Percentiles rank a stretch among this genome's conserved stretches.
phyloP scores from a whole-genome alignment of 495 filamentous ascomycete genomes.

The Amphirosellinia nigrospora region DNA sequence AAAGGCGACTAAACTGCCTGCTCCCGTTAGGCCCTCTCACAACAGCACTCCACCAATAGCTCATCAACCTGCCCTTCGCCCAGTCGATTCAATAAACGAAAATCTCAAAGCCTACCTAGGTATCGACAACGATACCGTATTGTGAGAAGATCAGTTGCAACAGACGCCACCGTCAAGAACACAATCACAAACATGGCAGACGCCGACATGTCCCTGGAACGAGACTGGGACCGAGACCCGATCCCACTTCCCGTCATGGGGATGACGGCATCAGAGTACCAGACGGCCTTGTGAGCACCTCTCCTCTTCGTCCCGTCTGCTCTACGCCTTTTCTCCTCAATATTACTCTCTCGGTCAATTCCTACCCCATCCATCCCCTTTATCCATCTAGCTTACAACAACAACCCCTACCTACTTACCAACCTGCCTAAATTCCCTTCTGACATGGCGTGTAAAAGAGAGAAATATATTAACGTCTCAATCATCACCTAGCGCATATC shows the following conservation, averaged over 20 bases:
- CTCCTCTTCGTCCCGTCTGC: background rate
- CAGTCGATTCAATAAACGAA: background rate
- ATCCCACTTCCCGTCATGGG: constrained; percentile 26
- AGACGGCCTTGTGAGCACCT: constrained; percentile 18
- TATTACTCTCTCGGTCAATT: background rate
- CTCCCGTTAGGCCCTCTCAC: background rate
- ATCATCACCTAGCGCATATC: background rate
- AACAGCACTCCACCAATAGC: background rate
- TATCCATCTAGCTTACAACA: background rate
- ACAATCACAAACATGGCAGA: background rate
- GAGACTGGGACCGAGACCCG: background rate
- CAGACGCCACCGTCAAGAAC: background rate
- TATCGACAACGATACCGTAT: background rate
- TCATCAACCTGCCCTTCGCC: background rate
- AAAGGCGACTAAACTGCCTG: background rate
- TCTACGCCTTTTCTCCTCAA: background rate
- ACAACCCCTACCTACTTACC: background rate
- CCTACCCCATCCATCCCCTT: background rate
- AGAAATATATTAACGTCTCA: background rate
- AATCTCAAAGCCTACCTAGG: background rate
- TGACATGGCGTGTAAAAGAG: background rate
- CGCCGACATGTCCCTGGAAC: background rate
- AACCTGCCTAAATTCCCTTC: background rate
- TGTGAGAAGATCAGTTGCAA: background rate
- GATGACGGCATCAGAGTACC: constrained; percentile 17